These are phyloP conservation scores for Cymbopogon flexuosus DNA, from an alignment of 202 grass and related monocot genomes.

Conservation along the genomic window DNA sequence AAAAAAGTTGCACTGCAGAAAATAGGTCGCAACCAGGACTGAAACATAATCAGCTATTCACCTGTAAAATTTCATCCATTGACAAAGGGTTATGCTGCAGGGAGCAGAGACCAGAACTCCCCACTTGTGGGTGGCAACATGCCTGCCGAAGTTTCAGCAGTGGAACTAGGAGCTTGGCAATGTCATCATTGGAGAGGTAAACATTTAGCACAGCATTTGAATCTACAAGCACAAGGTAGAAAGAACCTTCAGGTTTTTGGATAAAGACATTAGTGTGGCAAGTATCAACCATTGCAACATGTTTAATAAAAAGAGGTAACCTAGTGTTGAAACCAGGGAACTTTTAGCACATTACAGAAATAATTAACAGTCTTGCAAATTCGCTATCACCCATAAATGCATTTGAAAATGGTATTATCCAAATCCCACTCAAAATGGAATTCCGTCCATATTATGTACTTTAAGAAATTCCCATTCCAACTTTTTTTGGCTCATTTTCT, in stretches of 20 bases:
- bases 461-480: constrained; percentile 19
- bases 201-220: constrained; percentile 43
- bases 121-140: constrained; percentile 96
- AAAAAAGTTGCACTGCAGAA: background rate
- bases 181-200: constrained; percentile 69
- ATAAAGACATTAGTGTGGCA: background rate
- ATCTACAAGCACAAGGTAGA: constrained; percentile 34
- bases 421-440: background rate
- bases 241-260: constrained; percentile 1
- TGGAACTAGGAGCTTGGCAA: constrained; percentile 69
- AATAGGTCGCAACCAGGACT: background rate
- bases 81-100: constrained; percentile 81
- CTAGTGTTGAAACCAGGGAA: background rate
- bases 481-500: background rate
- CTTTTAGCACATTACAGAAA: background rate
- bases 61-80: constrained; percentile 95
- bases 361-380: background rate
- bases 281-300: background rate
- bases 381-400: background rate
- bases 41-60: constrained; percentile 29
- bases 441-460: background rate
- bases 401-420: background rate
- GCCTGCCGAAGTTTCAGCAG: constrained; percentile 94
- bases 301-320: background rate
- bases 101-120: constrained; percentile 91